Conservation (phyloP, 192 early-diverging fungal genomes). For the Coemansia sp. region DNA sequence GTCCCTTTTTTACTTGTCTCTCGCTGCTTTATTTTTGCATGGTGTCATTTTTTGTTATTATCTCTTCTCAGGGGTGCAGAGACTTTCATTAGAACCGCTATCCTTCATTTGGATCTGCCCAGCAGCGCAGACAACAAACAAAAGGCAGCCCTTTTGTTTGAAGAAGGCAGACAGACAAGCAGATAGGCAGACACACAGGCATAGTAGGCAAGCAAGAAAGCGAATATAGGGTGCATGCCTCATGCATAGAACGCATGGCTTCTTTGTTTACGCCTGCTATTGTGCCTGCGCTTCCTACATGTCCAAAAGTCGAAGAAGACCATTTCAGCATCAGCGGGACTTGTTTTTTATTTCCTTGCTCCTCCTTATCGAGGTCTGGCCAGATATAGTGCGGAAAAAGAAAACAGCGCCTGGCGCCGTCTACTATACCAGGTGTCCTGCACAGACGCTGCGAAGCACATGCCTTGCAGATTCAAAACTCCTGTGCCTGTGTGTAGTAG, state of each 20-base stretch:
- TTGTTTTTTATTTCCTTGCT: neutral
- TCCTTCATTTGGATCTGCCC: slow-evolving; percentile 9
- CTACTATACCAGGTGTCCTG: slow-evolving; percentile 7
- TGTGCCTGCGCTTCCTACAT: slow-evolving; percentile 9
- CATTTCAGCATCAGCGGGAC: neutral
- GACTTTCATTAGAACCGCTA: slow-evolving; percentile 6
- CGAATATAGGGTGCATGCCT: slow-evolving; percentile 2
- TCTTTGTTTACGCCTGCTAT: slow-evolving; percentile 12
- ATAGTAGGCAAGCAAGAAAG: neutral
- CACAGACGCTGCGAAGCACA: slow-evolving; percentile 7
- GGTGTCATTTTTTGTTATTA: neutral
- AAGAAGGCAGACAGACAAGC: neutral
- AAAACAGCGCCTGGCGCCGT: neutral
- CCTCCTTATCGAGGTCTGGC: neutral
- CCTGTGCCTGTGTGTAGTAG: too few relatives aligned
- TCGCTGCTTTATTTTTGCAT: neutral
- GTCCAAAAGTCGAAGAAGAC: slow-evolving; percentile 1
- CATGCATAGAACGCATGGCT: slow-evolving; percentile 11
- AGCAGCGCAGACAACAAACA: neutral
- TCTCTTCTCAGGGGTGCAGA: neutral
- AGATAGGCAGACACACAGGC: too few relatives aligned
- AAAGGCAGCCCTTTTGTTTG: too few relatives aligned
- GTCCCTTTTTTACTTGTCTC: neutral
- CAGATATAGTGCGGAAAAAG: slow-evolving; percentile 6
- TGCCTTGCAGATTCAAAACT: neutral